Evolutionary conservation across 306 rosid genomes (phyloP), one percentile per base, ranked within the genome.

Genomic region (Mucuna pruriens): DNA sequence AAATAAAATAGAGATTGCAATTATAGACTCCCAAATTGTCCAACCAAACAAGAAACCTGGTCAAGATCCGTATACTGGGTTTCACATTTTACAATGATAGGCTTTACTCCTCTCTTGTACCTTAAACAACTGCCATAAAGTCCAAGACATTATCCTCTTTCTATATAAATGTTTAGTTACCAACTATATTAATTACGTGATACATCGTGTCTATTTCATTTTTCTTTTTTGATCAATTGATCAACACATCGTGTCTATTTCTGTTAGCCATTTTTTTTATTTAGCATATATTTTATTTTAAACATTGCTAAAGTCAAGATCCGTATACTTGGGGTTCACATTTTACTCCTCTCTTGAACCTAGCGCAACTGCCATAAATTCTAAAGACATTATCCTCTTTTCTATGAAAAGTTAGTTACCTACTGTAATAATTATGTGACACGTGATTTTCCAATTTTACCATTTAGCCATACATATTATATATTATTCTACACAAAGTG

Each of bases 51-150:
- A 65, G 63, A 48, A 49, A 64, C 51, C 34, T 77, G 79, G 86
- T 91, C 91, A 82, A 86, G 87, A 85, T 88, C 83, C 87, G 84
- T 33, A 84, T 40, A 55, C 55, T 63, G 77, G 67, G 71, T 34
- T 82, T 58, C 68, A 52, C 79, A 71, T 49, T 84, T 75, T 42
- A 55, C 62, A 72, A 62, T 77, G 58, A 62, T 46, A 74, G 44
- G 17, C 71, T 74, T 77, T 60, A 60, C 44, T 58, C 69, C 62
- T 17, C 70, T 36, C 26, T 55, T 64, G 76, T 64, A 29, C 55
- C 76, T 33, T 71, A 65, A 45, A 23, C 74, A 81, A 73, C 61
- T 12, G 23, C 74, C 55, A 81, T 23, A 23, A 64, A 76, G 34
- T 40, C 62, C 17, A 3, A 38, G 55, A 62, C 58, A 34, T 16